These are phyloP conservation scores for Cyclotella distinguenda DNA, from an alignment of 108 stramenopile genomes.

Conservation along the genomic window DNA sequence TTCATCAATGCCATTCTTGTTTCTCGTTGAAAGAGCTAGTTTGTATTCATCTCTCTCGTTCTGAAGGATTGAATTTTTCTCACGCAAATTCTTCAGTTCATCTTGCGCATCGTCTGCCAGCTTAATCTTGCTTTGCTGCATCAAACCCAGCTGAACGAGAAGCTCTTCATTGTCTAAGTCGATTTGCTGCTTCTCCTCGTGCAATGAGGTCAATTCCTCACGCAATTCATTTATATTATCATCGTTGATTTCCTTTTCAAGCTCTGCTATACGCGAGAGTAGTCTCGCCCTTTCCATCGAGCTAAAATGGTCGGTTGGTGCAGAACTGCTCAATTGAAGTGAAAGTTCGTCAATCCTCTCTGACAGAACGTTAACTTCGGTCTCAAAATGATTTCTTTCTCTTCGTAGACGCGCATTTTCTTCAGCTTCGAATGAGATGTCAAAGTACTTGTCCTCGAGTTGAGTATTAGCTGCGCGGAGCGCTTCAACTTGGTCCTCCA, in stretches of 20 bases:
- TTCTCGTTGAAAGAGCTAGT: neutral
- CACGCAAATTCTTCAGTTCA: conserved; percentile 30
- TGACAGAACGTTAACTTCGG: conserved; percentile 10
- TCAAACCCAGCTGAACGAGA: conserved; percentile 75
- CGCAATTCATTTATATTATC: conserved; percentile 38
- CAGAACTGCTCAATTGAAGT: neutral
- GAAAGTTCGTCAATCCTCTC: conserved; percentile 21
- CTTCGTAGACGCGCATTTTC: conserved; percentile 18
- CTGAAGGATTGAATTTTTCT: conserved; percentile 27
- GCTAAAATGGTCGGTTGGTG: neutral
- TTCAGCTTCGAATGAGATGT: conserved; percentile 25
- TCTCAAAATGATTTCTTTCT: conserved; percentile 21
- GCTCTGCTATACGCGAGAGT: conserved; percentile 25
- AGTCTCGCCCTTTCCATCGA: conserved; percentile 26
- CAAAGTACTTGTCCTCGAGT: conserved; percentile 34
- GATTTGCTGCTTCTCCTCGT: conserved; percentile 51
- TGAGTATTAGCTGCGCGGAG: conserved; percentile 18
- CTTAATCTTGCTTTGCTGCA: conserved; percentile 65
- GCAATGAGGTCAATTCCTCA: conserved; percentile 46
- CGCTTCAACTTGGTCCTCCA: conserved; percentile 27
- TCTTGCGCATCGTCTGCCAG: conserved; percentile 40
- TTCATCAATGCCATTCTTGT: neutral
- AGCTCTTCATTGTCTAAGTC: conserved; percentile 78
- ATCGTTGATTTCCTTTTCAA: conserved; percentile 31
- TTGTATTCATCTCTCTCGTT: conserved; percentile 26